Conservation (phyloP, 306 rosid genomes). For the Glycyrrhiza uralensis region DNA sequence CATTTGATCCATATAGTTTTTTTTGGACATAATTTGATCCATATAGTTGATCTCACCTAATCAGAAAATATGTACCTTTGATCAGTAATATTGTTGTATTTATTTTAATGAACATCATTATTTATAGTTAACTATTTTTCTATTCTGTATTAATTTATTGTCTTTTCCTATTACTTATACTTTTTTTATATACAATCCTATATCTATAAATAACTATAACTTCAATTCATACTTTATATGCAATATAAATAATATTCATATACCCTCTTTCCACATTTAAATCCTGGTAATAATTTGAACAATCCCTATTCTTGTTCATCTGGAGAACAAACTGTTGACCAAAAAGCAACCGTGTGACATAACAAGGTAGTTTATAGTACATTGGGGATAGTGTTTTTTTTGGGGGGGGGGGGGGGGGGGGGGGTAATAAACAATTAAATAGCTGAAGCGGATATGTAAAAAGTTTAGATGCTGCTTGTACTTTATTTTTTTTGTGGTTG, state of each 20-base stretch:
- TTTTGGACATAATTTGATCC: no score
- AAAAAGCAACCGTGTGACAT: conserved; percentile 29
- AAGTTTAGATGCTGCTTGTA: conserved; percentile 47
- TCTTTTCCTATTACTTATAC: not conserved
- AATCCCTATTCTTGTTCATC: not conserved
- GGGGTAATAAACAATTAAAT: conserved; percentile 21
- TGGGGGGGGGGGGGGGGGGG: not conserved
- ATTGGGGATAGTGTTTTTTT: not conserved
- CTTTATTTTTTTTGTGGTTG: conserved; percentile 27
- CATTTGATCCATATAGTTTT: no score
- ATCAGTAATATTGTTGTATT: not conserved
- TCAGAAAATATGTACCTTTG: not conserved
- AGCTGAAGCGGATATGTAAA: conserved; percentile 23
- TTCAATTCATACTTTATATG: not conserved
- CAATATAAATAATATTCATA: not conserved
- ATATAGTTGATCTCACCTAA: not conserved
- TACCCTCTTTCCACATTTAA: not conserved
- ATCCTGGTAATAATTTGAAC: not conserved
- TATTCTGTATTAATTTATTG: not conserved
- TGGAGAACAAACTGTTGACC: conserved; percentile 8
- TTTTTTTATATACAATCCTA: no score
- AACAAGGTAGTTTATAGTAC: conserved; percentile 24
- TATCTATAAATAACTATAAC: not conserved
- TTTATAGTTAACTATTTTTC: not conserved
- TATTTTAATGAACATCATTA: not conserved